Evolutionary conservation across 169 alveolate genomes (phyloP), one percentile per base, ranked within the genome.

Genomic region (Plasmodium cynomolgi): DNA sequence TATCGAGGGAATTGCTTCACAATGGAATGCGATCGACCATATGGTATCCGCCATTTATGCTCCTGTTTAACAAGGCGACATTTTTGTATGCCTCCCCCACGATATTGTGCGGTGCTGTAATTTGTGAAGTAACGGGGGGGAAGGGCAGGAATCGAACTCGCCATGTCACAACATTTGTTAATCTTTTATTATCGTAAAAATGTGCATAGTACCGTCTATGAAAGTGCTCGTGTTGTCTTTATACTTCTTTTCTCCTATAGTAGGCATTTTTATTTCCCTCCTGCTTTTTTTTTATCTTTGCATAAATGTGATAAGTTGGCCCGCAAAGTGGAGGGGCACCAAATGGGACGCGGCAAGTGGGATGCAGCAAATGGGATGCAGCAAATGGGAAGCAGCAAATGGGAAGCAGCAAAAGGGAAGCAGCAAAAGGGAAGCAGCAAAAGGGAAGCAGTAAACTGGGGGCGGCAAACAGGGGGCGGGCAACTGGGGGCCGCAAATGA

Each of bases 191-290:
- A 58, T 58, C 58, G 73, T 83, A 39, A 83, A 56, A 54, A 58
- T 86, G 34, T 56, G 37, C 5, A 68, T 9, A 26, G 68, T 86
- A 86, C 93, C 93, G 83, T 86, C 93, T 86, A 86, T 50, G 20
- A 47, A 86, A 39, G 86, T 44, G 85, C 31, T 86, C 68, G 81
- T 75, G 29, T 71, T 62, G 68, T 75, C 77, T 62, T 86, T 86
- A 71, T 86, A 77, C 39, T 86, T 86, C n/a, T 41, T 86, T 56
- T 86, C 75, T 77, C 93, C 93, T 86, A 86, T 54, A 54, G 85
- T 71, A 86, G 93, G 93, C 93, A 86, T 86, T 86, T 86, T 86
- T 75, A 86, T 77, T 29, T 50, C 41, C 41, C 41, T 20, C 54
- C 37, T 86, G 31, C 41, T 75, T 33, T 33, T 50, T 44, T 73